Percentiles rank a stretch among this genome's conserved stretches.
Evolutionary conservation across 2,329 filamentous ascomycete species (phyloP).

Genomic region (Ceratocystiopsis brevicomis): DNA sequence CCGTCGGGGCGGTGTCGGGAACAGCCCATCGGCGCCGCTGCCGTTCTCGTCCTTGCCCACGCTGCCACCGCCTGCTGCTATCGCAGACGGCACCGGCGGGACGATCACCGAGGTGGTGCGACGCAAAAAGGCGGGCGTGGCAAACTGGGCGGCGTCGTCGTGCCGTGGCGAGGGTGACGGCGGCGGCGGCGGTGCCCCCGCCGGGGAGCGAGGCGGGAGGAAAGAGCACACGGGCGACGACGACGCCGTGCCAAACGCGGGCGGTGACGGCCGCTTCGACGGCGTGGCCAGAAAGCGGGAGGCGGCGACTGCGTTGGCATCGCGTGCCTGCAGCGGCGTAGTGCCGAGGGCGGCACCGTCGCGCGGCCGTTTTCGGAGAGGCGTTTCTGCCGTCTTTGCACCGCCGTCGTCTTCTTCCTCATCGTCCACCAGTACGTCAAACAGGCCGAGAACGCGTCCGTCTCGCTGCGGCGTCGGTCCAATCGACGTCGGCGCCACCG

Average conservation of each 20-base stretch:
- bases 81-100: constrained; percentile 12
- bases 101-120: constrained; percentile 15
- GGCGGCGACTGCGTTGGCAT: constrained; percentile 15
- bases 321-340: constrained; percentile 39
- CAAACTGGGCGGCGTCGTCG: constrained; percentile 20
- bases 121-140: constrained; percentile 53
- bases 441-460: constrained; percentile 57
- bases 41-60: constrained; percentile 35
- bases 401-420: background rate
- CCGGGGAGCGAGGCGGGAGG: no score
- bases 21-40: constrained; percentile 21
- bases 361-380: no score
- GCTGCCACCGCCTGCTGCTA: constrained; percentile 32
- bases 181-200: no score
- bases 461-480: constrained; percentile 68
- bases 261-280: background rate
- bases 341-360: constrained; percentile 24
- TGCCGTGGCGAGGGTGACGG: no score
- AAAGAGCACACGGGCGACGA: constrained; percentile 24
- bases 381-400: no score
- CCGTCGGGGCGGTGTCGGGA: constrained; percentile 24
- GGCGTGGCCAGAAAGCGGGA: background rate
- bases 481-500: constrained; percentile 39
- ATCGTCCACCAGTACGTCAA: constrained; percentile 37
- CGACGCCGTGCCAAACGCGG: constrained; percentile 16